Percentiles rank a stretch among this genome's conserved stretches.
Conservation (phyloP, 2,329 filamentous ascomycete genomes). For the Aplosporella prunicola region DNA sequence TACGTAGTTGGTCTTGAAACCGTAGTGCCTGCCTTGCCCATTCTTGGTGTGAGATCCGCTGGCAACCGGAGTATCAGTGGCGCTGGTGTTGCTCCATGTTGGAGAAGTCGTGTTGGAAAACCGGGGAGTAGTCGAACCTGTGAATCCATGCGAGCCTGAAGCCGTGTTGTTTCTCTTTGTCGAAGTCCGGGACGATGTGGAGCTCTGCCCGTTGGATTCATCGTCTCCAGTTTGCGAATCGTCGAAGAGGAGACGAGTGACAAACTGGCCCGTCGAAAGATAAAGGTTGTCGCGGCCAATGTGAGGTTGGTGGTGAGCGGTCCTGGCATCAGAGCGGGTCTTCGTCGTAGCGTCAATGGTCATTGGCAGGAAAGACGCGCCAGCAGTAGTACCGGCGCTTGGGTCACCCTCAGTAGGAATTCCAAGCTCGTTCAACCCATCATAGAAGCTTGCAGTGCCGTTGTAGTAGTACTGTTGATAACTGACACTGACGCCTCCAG, state of each 20-base stretch:
- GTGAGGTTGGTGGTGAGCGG: constrained; percentile 24
- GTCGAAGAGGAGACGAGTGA: constrained; percentile 6
- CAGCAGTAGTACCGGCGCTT: constrained; percentile 1
- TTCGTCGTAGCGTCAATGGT: constrained; percentile 21
- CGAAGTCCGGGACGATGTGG: too few relatives aligned
- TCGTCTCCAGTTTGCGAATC: too few relatives aligned
- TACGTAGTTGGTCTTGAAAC: background rate
- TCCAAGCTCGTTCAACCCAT: constrained; percentile 11
- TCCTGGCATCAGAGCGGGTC: constrained; percentile 19
- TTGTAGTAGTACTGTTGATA: constrained; percentile 19
- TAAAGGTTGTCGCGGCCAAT: constrained; percentile 18
- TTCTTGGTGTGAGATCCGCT: background rate
- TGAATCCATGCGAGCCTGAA: background rate
- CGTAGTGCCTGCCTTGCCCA: constrained; percentile 6
- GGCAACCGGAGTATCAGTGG: background rate
- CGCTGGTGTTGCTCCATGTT: constrained; percentile 2
- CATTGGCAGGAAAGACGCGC: constrained; percentile 13
- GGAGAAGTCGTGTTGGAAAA: background rate
- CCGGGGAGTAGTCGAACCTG: background rate
- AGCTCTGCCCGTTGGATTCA: background rate
- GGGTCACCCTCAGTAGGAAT: constrained; percentile 5
- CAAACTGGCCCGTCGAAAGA: constrained; percentile 8
- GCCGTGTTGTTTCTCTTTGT: too few relatives aligned
- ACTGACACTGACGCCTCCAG: constrained; percentile 18
- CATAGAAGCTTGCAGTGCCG: constrained; percentile 15